Evolutionary conservation across 1,284 basidiomycete species (phyloP), one percentile per base, ranked within the genome.

Genomic region (Volvariella volvacea): DNA sequence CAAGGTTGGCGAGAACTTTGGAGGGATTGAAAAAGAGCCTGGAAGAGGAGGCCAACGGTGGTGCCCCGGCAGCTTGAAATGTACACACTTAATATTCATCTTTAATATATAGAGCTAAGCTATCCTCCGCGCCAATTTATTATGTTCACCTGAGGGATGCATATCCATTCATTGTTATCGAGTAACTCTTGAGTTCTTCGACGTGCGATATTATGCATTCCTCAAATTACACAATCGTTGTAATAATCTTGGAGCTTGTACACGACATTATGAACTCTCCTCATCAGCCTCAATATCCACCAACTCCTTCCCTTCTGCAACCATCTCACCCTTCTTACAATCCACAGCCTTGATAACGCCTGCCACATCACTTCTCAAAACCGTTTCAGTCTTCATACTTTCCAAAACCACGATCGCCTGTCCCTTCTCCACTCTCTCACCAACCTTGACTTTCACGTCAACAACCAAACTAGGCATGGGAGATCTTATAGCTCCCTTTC

Each of bases 381-480:
- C 88, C 41, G 88, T 94, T 69, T 93, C 92, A 51, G 90, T 94
- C 78, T 96, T 96, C 92, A 95, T 96, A 56, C 90, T 93, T 68
- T 95, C 92, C 53, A 95, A 65, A 16, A 95, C 81, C 22, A 92
- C 81, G 9, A 91, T 72, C 6, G 78, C 79, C 58, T 93, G 84
- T 0, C 89, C 90, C 60, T 78, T 79, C 60, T 81, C 78, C n/a
- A 95, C 87, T 31, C 62, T 66, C 46, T 93, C 83, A 0, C 91
- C 92, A 2, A 76, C 67, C 47, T 70, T 70, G 19, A 93, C 90
- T 38, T 77, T 76, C 40, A 94, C 83, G 50, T 95, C 91, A 2
- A 95, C 91, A 3, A 90, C 83, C 38, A 91, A 72, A 58, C 86
- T 89, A 22, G 89, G 91, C 88, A 92, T 92, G n/a, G 91, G 90